Evolutionary conservation across 2,329 filamentous ascomycete species (phyloP).

Genomic region (Talaromyces marneffei): DNA sequence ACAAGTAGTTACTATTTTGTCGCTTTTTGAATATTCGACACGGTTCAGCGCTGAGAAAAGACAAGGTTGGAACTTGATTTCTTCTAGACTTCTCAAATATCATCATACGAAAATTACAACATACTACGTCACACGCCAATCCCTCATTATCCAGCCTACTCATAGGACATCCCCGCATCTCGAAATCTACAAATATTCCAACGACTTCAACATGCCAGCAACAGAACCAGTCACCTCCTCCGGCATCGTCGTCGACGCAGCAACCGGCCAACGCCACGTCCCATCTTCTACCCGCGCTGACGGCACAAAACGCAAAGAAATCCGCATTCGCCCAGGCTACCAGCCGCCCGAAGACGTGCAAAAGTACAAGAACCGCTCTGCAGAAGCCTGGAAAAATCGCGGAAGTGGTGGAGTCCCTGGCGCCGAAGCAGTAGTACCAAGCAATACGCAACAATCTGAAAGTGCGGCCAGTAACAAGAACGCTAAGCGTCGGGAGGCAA

Average conservation of each 20-base stretch:
- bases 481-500: slow-evolving; percentile 67
- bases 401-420: slow-evolving; percentile 61
- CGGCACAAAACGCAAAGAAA: slow-evolving; percentile 87
- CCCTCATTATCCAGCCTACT: neutral
- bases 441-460: slow-evolving; percentile 39
- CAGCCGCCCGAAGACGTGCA: slow-evolving; percentile 92
- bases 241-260: slow-evolving; percentile 70
- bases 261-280: slow-evolving; percentile 78
- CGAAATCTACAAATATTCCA: neutral
- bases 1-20: neutral
- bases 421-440: slow-evolving; percentile 49
- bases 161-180: neutral
- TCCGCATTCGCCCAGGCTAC: slow-evolving; percentile 89
- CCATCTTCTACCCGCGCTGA: slow-evolving; percentile 81
- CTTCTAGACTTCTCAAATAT: no score
- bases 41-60: no score
- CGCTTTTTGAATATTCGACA: neutral
- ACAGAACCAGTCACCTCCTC: slow-evolving; percentile 37
- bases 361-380: slow-evolving; percentile 88
- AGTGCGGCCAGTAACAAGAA: slow-evolving; percentile 70
- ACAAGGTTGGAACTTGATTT: no score
- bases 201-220: slow-evolving; percentile 42
- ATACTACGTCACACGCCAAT: neutral
- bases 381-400: slow-evolving; percentile 75
- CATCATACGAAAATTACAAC: no score